Percentiles rank a stretch among this genome's conserved stretches.
Evolutionary conservation across 805 yeast species (phyloP).

Genomic region (Spathaspora sp.): DNA sequence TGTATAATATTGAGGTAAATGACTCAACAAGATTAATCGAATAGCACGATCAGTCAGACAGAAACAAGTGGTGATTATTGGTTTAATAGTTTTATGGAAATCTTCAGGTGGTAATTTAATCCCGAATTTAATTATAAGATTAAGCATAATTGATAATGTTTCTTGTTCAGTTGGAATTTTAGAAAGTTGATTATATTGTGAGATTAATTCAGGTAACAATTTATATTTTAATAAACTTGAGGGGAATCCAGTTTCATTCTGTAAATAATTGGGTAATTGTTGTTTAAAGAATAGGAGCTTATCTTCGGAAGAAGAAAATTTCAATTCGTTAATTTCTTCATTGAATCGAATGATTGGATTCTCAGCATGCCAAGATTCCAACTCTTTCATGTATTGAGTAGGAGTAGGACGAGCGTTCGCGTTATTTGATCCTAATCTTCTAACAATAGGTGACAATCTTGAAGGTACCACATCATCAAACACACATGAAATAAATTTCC

Average conservation of each 20-base stretch:
- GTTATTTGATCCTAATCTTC: slow-evolving; percentile 34
- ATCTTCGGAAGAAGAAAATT: slow-evolving; percentile 50
- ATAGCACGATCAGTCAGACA: slow-evolving; percentile 71
- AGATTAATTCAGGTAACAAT: slow-evolving; percentile 67
- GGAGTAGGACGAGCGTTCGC: slow-evolving; percentile 30
- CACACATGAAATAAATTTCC: slow-evolving; percentile 45
- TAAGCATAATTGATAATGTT: slow-evolving; percentile 33
- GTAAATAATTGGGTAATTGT: slow-evolving; percentile 23
- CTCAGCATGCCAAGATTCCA: slow-evolving; percentile 20
- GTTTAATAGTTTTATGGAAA: slow-evolving; percentile 47
- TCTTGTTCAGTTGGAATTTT: slow-evolving; percentile 31
- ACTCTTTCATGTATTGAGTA: slow-evolving; percentile 24
- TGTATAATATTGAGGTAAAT: slow-evolving; percentile 53
- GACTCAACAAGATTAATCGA: slow-evolving; percentile 64
- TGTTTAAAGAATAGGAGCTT: slow-evolving; percentile 43
- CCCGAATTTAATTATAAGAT: slow-evolving; percentile 38
- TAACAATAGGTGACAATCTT: slow-evolving; percentile 2
- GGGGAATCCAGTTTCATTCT: slow-evolving; percentile 30
- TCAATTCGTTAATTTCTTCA: slow-evolving; percentile 52
- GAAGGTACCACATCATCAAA: slow-evolving; percentile 4
- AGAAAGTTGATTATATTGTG: slow-evolving; percentile 17
- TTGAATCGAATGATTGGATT: slow-evolving; percentile 52
- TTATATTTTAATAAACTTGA: slow-evolving; percentile 53
- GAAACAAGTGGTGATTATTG: slow-evolving; percentile 62
- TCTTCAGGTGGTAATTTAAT: slow-evolving; percentile 22